A percentile compares a stretch with the other conserved stretches of the same genome.
These are phyloP conservation scores for Eucalyptus erythrocorys DNA, from an alignment of 345 rosid species.

Conservation along the genomic window DNA sequence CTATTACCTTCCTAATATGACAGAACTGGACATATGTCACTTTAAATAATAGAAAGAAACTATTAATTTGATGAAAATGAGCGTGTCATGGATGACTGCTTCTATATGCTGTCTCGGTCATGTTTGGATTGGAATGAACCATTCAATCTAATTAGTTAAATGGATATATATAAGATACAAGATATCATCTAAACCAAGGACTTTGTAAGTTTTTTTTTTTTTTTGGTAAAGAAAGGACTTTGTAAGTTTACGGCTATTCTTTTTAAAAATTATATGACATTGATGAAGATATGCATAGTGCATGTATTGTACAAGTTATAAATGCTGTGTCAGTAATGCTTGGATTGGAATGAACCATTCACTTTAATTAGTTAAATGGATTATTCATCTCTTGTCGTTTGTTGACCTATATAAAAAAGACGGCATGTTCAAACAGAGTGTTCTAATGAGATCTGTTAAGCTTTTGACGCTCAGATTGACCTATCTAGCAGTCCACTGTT, in stretches of 20 bases:
- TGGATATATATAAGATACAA: too few species aligned
- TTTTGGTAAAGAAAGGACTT: too few species aligned
- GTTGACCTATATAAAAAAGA: not conserved
- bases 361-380: too few species aligned
- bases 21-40: not conserved
- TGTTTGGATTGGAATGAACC: too few species aligned
- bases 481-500: not conserved
- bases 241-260: not conserved
- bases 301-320: not conserved
- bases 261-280: not conserved
- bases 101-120: not conserved
- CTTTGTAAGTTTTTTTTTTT: too few species aligned
- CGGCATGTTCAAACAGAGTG: not conserved
- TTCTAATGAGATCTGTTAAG: too few species aligned
- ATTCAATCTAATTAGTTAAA: too few species aligned
- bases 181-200: not conserved
- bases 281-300: not conserved
- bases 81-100: not conserved
- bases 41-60: not conserved
- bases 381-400: too few species aligned
- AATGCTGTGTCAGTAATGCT: not conserved
- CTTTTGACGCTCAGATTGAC: not conserved
- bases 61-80: not conserved
- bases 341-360: not conserved
- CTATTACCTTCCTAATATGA: not conserved